phyloP scores from a whole-genome alignment of 2,329 filamentous ascomycete species.

The Colletotrichum karsti region DNA sequence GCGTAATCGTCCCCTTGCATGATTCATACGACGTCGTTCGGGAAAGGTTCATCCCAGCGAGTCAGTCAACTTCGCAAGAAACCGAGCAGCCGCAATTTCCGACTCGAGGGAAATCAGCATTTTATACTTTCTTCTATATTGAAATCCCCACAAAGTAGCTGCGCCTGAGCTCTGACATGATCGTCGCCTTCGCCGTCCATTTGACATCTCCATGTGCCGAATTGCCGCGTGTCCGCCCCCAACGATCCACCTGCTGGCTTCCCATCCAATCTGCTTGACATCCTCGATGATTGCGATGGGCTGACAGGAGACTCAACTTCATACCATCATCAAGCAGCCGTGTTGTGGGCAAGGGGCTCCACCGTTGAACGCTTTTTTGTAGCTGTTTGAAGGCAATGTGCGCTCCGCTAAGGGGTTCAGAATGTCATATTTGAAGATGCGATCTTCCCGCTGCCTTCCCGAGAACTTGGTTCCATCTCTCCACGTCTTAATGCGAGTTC shows the following conservation, averaged over 20 bases:
- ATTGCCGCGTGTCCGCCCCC: constrained; percentile 6
- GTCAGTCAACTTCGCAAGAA: not conserved
- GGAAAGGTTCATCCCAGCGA: not conserved
- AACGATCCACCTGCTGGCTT: not conserved
- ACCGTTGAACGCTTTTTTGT: too few species aligned
- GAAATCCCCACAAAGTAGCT: not conserved
- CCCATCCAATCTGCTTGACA: constrained; percentile 1
- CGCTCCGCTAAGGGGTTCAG: not conserved
- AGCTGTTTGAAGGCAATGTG: too few species aligned
- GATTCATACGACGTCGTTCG: not conserved
- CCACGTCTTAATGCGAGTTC: too few species aligned
- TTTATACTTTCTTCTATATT: constrained; percentile 18
- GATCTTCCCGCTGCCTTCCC: not conserved
- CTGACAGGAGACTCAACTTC: not conserved
- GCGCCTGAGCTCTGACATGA: too few species aligned
- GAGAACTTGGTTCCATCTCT: not conserved
- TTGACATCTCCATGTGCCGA: constrained; percentile 1
- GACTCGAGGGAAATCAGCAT: not conserved
- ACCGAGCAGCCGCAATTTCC: constrained; percentile 11
- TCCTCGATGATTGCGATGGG: not conserved
- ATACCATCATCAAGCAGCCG: not conserved
- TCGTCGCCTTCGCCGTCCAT: not conserved
- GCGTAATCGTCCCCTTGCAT: not conserved
- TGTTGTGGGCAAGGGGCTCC: not conserved
- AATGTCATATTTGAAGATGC: not conserved